These are phyloP conservation scores for Melaleuca alternifolia DNA, from an alignment of 345 rosid genomes.

Conservation along the genomic window DNA sequence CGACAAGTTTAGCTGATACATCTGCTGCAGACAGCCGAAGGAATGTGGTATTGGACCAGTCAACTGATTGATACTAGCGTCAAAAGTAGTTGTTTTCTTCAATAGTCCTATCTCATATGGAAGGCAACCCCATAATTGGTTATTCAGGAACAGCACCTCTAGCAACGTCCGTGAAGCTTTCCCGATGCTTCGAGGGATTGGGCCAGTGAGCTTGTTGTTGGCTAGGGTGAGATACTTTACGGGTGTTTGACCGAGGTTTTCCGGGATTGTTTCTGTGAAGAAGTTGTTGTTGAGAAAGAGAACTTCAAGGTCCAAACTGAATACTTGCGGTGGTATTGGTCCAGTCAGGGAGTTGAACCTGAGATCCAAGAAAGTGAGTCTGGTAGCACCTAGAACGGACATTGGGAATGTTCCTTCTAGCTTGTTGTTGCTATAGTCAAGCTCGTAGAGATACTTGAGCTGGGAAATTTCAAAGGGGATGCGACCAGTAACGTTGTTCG, in stretches of 20 bases:
- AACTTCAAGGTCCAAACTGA: conserved; percentile 28
- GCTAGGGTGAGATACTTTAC: conserved; percentile 49
- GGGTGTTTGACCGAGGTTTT: conserved; percentile 28
- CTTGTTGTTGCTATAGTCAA: conserved; percentile 53
- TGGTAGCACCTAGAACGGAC: conserved; percentile 5
- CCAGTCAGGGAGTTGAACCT: conserved; percentile 38
- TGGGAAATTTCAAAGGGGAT: background rate
- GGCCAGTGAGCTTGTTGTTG: conserved; percentile 35
- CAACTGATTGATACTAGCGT: conserved; percentile 27
- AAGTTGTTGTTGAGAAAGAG: conserved; percentile 53
- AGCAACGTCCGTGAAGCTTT: conserved; percentile 10
- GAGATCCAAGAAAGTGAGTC: conserved; percentile 37
- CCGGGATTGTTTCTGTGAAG: conserved; percentile 23
- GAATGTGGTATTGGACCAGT: conserved; percentile 47
- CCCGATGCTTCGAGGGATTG: conserved; percentile 43
- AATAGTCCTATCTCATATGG: conserved; percentile 45
- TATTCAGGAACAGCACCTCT: conserved; percentile 45
- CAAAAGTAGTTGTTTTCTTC: conserved; percentile 19
- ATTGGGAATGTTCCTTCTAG: conserved; percentile 21
- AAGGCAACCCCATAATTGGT: conserved; percentile 35
- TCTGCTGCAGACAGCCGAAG: conserved; percentile 36
- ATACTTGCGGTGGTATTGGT: conserved; percentile 15
- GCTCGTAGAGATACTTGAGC: conserved; percentile 23
- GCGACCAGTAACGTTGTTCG: conserved; percentile 21
- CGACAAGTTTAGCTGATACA: conserved; percentile 27